Evolutionary conservation across 129 eudicot genomes (phyloP), one percentile per base, ranked within the genome.

Genomic region (Artemisia annua): DNA sequence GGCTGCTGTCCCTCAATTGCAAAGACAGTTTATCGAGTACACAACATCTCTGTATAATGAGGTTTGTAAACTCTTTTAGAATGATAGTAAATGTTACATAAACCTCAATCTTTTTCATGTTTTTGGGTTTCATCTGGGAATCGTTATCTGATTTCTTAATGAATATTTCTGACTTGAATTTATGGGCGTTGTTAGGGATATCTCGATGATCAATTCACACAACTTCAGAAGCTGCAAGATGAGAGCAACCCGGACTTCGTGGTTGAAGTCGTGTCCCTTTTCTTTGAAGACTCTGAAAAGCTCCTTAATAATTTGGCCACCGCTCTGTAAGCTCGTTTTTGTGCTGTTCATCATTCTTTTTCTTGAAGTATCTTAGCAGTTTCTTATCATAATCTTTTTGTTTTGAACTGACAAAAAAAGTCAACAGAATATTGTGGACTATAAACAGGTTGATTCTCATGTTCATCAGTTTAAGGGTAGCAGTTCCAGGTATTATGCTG

Each of bases 181-280:
- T 66, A 18, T 53, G 43, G 52, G 48, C 8, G 46, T 67, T 67
- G 63, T 43, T 86, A 88, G 97, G 87, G 91, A 12, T 73, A 78
- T 68, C 82, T 91, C 59, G 93, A 91, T 75, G 85, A 64, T 59
- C 91, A 88, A 75, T 91, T 91, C 70, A 74, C 79, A 3, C 89
- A 91, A 81, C 93, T 91, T 67, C 96, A 88, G 73, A 80, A 79
- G 55, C 89, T 91, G 63, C 96, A 86, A 80, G 97, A 91, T 81
- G 91, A 82, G 82, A 91, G 85, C 82, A 91, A 85, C 74, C 97
- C 97, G 1, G 90, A 87, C 30, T 91, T 91, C 76, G 97, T 91
- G 72, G 78, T 79, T 75, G 93, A 88, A 77, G 89, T 91, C 14
- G 87, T 88, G 17, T 78, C 91, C 22, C 87, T 82, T 22, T 91